These are phyloP conservation scores for Inga oerstediana DNA, from an alignment of 306 rosid species.

Conservation along the genomic window DNA sequence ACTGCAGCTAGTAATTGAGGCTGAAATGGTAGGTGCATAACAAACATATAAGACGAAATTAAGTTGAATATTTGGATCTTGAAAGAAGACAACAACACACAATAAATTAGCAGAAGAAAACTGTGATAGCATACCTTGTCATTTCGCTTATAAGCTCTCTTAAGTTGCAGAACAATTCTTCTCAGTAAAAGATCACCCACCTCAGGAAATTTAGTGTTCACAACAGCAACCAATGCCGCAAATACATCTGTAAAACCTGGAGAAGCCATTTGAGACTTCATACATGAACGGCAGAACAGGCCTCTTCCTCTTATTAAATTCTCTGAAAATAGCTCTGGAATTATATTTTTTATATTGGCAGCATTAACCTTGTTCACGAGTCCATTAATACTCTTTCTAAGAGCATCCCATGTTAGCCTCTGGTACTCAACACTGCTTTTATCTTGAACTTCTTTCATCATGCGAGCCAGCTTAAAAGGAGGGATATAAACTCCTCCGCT, in stretches of 20 bases:
- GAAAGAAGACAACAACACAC: background rate
- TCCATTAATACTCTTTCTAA: slow-evolving; percentile 92
- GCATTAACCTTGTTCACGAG: slow-evolving; percentile 96
- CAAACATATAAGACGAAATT: background rate
- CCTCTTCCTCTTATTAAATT: slow-evolving; percentile 94
- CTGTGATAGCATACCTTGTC: slow-evolving; percentile 65
- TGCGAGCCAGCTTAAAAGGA: slow-evolving; percentile 88
- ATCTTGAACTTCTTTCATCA: slow-evolving; percentile 91
- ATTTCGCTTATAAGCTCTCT: slow-evolving; percentile 90
- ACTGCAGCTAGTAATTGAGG: slow-evolving; percentile 96
- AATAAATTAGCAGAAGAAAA: background rate
- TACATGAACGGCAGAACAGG: slow-evolving; percentile 87
- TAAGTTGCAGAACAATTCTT: slow-evolving; percentile 90
- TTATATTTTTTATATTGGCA: slow-evolving; percentile 80
- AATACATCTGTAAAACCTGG: slow-evolving; percentile 91
- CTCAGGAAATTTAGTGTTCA: slow-evolving; percentile 90
- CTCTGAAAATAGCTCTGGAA: slow-evolving; percentile 79
- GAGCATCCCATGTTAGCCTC: slow-evolving; percentile 94
- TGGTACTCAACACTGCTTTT: slow-evolving; percentile 88
- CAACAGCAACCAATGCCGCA: slow-evolving; percentile 91
- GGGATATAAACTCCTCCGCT: slow-evolving; percentile 97
- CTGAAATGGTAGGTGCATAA: slow-evolving; percentile 42
- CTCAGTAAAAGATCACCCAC: slow-evolving; percentile 85
- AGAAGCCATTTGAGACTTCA: slow-evolving; percentile 98
- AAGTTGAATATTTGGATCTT: background rate